Evolutionary conservation across 2,329 filamentous ascomycete species (phyloP).

Genomic region (Ceratocystis cacaofunesta): DNA sequence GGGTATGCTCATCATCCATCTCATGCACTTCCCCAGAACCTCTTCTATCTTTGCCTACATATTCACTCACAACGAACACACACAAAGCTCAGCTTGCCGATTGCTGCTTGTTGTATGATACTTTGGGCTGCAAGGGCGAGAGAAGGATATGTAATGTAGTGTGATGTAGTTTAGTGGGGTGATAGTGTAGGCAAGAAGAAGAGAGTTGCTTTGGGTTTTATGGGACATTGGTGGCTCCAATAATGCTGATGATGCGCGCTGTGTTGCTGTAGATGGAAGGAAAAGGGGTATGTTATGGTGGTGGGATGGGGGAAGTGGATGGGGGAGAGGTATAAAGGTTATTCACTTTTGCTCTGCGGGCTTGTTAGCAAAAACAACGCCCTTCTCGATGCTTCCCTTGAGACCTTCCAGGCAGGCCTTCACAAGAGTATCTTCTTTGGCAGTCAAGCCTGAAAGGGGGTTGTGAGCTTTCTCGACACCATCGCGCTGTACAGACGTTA

Average conservation of each 20-base stretch:
- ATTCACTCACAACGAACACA: neutral
- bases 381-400: conserved; percentile 88
- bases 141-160: neutral
- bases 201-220: neutral
- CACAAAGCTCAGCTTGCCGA: neutral
- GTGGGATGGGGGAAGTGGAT: neutral
- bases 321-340: conserved; percentile 19
- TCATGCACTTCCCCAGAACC: neutral
- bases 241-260: conserved; percentile 8
- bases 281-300: neutral
- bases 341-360: conserved; percentile 67
- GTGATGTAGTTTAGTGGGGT: neutral
- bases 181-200: neutral
- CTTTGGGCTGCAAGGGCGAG: neutral
- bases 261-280: conserved; percentile 3
- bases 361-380: conserved; percentile 76
- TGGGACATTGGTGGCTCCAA: conserved; percentile 8
- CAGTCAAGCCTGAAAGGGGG: conserved; percentile 59
- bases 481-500: conserved; percentile 42
- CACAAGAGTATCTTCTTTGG: conserved; percentile 80
- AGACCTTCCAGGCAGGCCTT: conserved; percentile 61
- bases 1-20: neutral
- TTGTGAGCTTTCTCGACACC: conserved; percentile 79
- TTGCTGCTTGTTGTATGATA: neutral
- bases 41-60: neutral